Conservation (phyloP, 352 stramenopile species). For the Thalassiosira tumida region DNA sequence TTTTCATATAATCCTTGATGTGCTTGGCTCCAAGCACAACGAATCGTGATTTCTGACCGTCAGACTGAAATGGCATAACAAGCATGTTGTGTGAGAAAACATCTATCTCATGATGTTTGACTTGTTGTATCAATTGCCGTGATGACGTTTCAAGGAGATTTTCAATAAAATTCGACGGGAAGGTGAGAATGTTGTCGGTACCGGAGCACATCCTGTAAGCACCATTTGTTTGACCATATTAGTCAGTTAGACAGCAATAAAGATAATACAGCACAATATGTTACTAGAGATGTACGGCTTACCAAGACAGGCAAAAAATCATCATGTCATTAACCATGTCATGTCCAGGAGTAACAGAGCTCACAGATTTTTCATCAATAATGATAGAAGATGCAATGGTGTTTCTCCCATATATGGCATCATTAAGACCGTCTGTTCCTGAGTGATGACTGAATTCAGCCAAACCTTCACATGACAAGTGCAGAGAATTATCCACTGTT, state of each 20-base stretch:
- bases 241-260: not conserved
- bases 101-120: not conserved
- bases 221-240: no score
- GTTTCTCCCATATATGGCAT: not conserved
- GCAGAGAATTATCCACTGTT: not conserved
- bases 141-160: not conserved
- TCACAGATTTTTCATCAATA: not conserved
- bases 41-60: not conserved
- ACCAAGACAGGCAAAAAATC: slow-evolving; percentile 6
- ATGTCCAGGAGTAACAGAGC: not conserved
- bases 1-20: not conserved
- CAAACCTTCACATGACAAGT: not conserved
- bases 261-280: not conserved
- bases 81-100: not conserved
- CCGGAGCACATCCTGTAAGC: not conserved
- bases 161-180: not conserved
- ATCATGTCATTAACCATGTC: not conserved
- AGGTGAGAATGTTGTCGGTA: not conserved
- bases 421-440: not conserved
- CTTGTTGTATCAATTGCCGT: not conserved
- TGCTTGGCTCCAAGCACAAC: not conserved
- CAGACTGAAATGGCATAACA: not conserved
- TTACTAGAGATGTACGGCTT: not conserved
- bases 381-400: not conserved
- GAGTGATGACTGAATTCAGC: not conserved